A percentile compares a stretch with the other conserved stretches of the same genome.
phyloP scores from a whole-genome alignment of 2,329 filamentous ascomycete species.

The Diplocarpon mali region DNA sequence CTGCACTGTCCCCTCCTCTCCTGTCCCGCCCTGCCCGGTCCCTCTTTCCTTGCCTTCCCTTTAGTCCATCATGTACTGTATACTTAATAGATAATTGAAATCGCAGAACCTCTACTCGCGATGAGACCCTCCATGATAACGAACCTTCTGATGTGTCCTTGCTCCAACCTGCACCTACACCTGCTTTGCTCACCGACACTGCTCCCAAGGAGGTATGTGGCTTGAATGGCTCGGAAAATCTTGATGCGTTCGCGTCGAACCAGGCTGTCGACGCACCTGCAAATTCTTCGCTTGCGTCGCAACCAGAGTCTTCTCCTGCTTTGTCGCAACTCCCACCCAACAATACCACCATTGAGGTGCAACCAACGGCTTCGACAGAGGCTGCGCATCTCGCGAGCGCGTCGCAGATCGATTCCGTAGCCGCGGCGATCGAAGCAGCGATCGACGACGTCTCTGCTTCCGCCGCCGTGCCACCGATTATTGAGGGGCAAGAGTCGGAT shows the following conservation, averaged over 20 bases:
- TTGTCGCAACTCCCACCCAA: slow-evolving; percentile 4
- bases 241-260: slow-evolving; percentile 22
- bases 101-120: slow-evolving; percentile 24
- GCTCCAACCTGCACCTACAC: slow-evolving; percentile 11
- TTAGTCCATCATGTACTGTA: slow-evolving; percentile 6
- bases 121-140: slow-evolving; percentile 22
- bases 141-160: slow-evolving; percentile 14
- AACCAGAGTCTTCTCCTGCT: slow-evolving; percentile 10
- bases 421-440: slow-evolving; percentile 18
- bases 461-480: slow-evolving; percentile 23
- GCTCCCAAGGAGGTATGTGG: background rate
- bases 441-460: slow-evolving; percentile 17
- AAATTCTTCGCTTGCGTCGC: slow-evolving; percentile 10
- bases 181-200: slow-evolving; percentile 5
- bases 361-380: slow-evolving; percentile 11
- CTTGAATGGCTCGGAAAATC: slow-evolving; percentile 20
- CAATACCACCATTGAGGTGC: slow-evolving; percentile 10
- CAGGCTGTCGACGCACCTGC: slow-evolving; percentile 15
- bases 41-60: slow-evolving; percentile 15
- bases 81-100: slow-evolving; percentile 26
- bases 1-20: slow-evolving; percentile 18
- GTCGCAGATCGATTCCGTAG: slow-evolving; percentile 9
- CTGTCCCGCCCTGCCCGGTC: slow-evolving; percentile 11
- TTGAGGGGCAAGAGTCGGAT: slow-evolving; percentile 26
- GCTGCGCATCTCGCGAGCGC: slow-evolving; percentile 5